Evolutionary conservation across 768 basidiomycete species (phyloP).

Genomic region (Pulveroboletus sp.): DNA sequence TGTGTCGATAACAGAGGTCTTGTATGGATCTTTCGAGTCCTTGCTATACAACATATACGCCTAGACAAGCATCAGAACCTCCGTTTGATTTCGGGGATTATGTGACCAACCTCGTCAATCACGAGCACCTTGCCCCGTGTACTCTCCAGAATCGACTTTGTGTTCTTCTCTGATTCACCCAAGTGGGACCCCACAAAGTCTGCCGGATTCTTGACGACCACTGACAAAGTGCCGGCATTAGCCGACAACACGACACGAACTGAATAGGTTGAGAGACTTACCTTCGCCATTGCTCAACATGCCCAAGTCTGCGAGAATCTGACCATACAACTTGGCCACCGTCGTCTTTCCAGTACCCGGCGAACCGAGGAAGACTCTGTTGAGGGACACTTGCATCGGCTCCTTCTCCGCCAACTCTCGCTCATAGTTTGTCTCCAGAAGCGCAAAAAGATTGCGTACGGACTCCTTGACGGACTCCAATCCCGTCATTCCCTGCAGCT

Average conservation of each 20-base stretch:
- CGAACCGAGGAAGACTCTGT: constrained; percentile 64
- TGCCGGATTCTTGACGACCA: constrained; percentile 65
- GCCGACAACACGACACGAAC: background rate
- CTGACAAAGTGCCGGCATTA: constrained; percentile 29
- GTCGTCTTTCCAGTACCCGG: constrained; percentile 76
- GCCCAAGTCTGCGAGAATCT: constrained; percentile 58
- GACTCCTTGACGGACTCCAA: constrained; percentile 57
- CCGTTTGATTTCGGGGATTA: background rate
- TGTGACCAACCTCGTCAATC: constrained; percentile 57
- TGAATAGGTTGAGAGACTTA: constrained; percentile 24
- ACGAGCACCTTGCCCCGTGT: constrained; percentile 66
- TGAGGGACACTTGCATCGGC: constrained; percentile 54
- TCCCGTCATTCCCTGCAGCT: constrained; percentile 54
- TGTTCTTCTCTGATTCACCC: constrained; percentile 62
- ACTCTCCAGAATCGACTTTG: constrained; percentile 59
- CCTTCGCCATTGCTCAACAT: constrained; percentile 75
- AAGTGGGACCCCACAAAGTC: constrained; percentile 61
- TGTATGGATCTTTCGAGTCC: constrained; percentile 46
- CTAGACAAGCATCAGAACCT: constrained; percentile 30
- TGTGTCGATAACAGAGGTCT: constrained; percentile 71
- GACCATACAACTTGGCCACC: constrained; percentile 66
- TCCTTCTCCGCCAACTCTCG: constrained; percentile 57
- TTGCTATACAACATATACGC: constrained; percentile 66
- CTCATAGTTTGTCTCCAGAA: constrained; percentile 53
- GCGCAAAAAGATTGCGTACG: constrained; percentile 45